A percentile compares a stretch with the other conserved stretches of the same genome.
Conservation (phyloP, 163 green algal genomes). For the Prototheca wickerhamii region DNA sequence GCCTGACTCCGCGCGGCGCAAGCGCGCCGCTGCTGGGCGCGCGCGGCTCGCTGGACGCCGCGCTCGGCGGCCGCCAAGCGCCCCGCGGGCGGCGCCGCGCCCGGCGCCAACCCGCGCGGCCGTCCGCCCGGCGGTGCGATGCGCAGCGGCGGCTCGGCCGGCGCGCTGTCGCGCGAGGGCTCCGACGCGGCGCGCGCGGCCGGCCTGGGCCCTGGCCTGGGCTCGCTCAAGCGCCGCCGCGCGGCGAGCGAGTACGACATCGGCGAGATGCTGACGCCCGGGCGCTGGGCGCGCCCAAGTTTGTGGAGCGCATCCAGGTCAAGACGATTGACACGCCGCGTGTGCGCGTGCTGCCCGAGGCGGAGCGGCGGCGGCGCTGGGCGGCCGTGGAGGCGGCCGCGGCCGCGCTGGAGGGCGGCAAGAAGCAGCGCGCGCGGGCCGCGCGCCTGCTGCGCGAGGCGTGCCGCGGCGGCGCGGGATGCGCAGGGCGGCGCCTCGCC, state of each 20-base stretch:
- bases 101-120: conserved; percentile 2
- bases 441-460: background rate
- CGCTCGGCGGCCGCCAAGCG: background rate
- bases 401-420: background rate
- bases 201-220: background rate
- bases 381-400: conserved; percentile 11
- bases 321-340: conserved; percentile 32
- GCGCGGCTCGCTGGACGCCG: conserved; percentile 3
- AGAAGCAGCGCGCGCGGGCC: too few species aligned
- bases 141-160: background rate
- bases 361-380: conserved; percentile 18
- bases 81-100: conserved; percentile 7
- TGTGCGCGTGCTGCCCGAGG: conserved; percentile 19
- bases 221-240: background rate
- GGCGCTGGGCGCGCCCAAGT: conserved; percentile 27
- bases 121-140: conserved; percentile 1
- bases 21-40: background rate
- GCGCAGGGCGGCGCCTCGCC: conserved; percentile 8
- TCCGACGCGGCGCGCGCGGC: conserved; percentile 3
- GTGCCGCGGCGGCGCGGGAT: background rate
- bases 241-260: conserved; percentile 19
- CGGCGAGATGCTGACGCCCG: conserved; percentile 25
- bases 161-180: background rate
- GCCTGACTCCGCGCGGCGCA: too few species aligned
- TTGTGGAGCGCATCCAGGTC: conserved; percentile 34